phyloP scores from a whole-genome alignment of 192 early-diverging fungal genomes.

The Phycomyces blakesleeanus region DNA sequence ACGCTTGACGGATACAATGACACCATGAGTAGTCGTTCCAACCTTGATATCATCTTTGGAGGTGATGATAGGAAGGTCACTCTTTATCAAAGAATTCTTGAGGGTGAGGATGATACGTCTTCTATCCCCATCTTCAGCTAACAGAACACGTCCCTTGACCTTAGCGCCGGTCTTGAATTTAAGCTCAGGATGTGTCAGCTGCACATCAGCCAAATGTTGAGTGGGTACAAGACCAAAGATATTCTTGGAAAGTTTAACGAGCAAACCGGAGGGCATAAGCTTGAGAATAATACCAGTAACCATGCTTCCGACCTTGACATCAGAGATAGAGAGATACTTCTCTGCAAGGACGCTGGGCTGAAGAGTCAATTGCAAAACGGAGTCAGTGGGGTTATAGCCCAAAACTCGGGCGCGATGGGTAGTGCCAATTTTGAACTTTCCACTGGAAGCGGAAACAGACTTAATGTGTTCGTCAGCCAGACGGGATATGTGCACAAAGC shows the following conservation, averaged over 20 bases:
- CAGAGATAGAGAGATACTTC: conserved; percentile 61
- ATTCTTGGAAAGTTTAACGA: conserved; percentile 51
- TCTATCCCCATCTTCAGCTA: conserved; percentile 50
- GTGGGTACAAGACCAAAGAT: conserved; percentile 71
- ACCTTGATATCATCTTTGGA: conserved; percentile 56
- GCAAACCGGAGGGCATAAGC: conserved; percentile 50
- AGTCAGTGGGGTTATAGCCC: conserved; percentile 74
- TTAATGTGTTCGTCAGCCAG: conserved; percentile 63
- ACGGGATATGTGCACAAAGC: conserved; percentile 66
- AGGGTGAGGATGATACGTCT: conserved; percentile 67
- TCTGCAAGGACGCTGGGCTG: conserved; percentile 67
- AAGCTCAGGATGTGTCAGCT: conserved; percentile 63
- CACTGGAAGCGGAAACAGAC: conserved; percentile 46
- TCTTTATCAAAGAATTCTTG: conserved; percentile 72
- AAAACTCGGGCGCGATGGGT: conserved; percentile 76
- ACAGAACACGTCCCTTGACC: conserved; percentile 67
- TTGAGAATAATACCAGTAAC: conserved; percentile 51
- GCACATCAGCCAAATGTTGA: conserved; percentile 73
- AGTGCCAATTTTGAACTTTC: conserved; percentile 62
- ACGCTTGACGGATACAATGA: conserved; percentile 54
- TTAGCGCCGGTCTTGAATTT: conserved; percentile 72
- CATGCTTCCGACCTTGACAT: conserved; percentile 61
- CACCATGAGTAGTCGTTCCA: conserved; percentile 62
- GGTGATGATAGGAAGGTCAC: conserved; percentile 60
- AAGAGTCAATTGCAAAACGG: conserved; percentile 68